These are phyloP conservation scores for Ilyonectria mors-panacis DNA, from an alignment of 2,329 filamentous ascomycete genomes.

Conservation along the genomic window DNA sequence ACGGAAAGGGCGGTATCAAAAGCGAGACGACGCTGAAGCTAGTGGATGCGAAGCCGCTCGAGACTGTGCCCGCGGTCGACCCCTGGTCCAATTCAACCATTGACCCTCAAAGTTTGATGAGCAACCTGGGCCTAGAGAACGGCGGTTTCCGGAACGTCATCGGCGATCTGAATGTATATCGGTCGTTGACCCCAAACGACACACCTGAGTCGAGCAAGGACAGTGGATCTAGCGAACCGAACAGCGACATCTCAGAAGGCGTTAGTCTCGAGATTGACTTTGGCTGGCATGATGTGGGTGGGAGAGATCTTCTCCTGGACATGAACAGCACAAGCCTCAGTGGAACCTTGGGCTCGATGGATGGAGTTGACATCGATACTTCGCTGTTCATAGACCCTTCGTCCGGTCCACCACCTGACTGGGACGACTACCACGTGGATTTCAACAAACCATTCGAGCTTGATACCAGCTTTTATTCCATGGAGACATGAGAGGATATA, in stretches of 20 bases:
- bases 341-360: slow-evolving; percentile 32
- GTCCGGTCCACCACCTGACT: slow-evolving; percentile 51
- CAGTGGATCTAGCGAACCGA: slow-evolving; percentile 71
- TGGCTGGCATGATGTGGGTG: slow-evolving; percentile 64
- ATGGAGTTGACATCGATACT: slow-evolving; percentile 42
- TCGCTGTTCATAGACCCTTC: slow-evolving; percentile 46
- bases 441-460: slow-evolving; percentile 69
- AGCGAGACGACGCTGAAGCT: slow-evolving; percentile 49
- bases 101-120: slow-evolving; percentile 62
- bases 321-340: slow-evolving; percentile 55
- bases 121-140: slow-evolving; percentile 53
- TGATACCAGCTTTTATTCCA: slow-evolving; percentile 59
- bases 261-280: slow-evolving; percentile 68
- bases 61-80: slow-evolving; percentile 40
- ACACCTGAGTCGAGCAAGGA: slow-evolving; percentile 77
- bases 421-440: slow-evolving; percentile 67
- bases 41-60: slow-evolving; percentile 48
- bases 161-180: slow-evolving; percentile 68
- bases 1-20: slow-evolving; percentile 52
- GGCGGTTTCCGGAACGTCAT: slow-evolving; percentile 61
- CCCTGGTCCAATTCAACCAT: slow-evolving; percentile 63
- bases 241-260: slow-evolving; percentile 73
- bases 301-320: slow-evolving; percentile 61
- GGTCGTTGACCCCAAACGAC: slow-evolving; percentile 72
- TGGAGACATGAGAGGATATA: slow-evolving; percentile 47